Base-by-base conservation (phyloP, 306 rosid genomes). In the Gastrolobium bilobum region DNA sequence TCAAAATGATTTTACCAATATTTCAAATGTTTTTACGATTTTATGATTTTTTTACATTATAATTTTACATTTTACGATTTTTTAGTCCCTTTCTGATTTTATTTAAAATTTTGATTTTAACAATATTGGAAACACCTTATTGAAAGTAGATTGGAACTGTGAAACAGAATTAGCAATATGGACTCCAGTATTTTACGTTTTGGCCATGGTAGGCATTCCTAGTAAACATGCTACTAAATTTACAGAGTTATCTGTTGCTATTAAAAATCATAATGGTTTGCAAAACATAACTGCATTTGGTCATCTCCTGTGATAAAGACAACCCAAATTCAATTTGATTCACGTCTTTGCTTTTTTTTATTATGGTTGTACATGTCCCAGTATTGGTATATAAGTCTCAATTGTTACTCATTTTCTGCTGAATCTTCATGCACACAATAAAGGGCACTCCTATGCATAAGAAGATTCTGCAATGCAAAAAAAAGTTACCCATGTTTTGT, bases 281-380 rank as follows among this genome's bases (percentile, higher is more conserved):
- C 56, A 46, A 46, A 39, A n/a, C 15, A 11, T 63, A 40, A 40
- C 52, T 50, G 34, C 52, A 65, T 72, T 44, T 73, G 69, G 46
- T 51, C 11, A 30, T 43, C 63, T 72, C 71, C 11, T 80, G 64
- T 37, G 59, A 14, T 54, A 54, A 67, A 68, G 26, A 75, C 44
- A 26, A 39, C 20, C 44, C 57, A 15, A 47, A 54, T 73, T 43
- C 54, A 58, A 8, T 77, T 58, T 46, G 68, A 44, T 73, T 39
- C 44, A 53, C 10, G 38, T 39, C 50, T 65, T 58, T 77, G 58
- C 78, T 77, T 72, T 73, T 66, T 77, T 57, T 31, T 42, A 40
- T 50, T 58, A 48, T 50, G 61, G 50, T 70, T 64, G 42, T n/a
- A 42, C 48, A 50, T 78, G 33, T 79, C 39, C 13, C 47, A 52